These are phyloP conservation scores for Backusella sp. DNA, from an alignment of 192 early-diverging fungal genomes.

Conservation along the genomic window DNA sequence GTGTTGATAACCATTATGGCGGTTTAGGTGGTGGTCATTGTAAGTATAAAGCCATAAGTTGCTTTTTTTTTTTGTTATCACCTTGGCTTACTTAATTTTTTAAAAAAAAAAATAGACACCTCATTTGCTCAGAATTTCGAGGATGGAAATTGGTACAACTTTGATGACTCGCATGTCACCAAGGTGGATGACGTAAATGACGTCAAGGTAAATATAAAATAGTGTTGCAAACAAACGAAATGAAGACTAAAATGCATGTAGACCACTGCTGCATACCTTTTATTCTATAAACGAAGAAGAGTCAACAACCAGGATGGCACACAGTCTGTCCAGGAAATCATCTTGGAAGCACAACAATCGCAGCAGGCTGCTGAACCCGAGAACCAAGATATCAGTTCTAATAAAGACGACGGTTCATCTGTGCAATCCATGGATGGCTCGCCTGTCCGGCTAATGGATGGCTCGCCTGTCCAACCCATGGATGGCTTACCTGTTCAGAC, in stretches of 20 bases:
- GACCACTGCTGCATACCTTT: constrained; percentile 59
- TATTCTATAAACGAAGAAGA: constrained; percentile 59
- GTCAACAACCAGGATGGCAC: neutral
- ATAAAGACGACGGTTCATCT: neutral
- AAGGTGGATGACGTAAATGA: constrained; percentile 21
- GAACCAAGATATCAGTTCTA: neutral
- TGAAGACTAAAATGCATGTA: constrained; percentile 10
- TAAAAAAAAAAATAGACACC: constrained; percentile 47
- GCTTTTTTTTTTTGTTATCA: too few relatives aligned
- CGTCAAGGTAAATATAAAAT: constrained; percentile 29
- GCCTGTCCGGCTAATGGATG: too few relatives aligned
- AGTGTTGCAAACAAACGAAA: neutral
- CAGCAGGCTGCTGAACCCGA: constrained; percentile 15
- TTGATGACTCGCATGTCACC: constrained; percentile 72
- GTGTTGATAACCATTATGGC: constrained; percentile 83
- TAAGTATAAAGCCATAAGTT: constrained; percentile 10
- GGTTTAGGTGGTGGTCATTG: constrained; percentile 82
- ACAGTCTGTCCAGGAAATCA: constrained; percentile 10
- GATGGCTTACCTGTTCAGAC: too few relatives aligned
- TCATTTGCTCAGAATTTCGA: constrained; percentile 71
- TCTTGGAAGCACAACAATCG: constrained; percentile 13
- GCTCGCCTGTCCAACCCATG: too few relatives aligned
- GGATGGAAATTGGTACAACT: constrained; percentile 75
- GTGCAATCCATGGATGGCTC: neutral
- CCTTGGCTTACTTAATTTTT: neutral